A percentile compares a stretch with the other conserved stretches of the same genome.
Conservation (phyloP, 2,329 filamentous ascomycete genomes). For the Zymoseptoria tritici region DNA sequence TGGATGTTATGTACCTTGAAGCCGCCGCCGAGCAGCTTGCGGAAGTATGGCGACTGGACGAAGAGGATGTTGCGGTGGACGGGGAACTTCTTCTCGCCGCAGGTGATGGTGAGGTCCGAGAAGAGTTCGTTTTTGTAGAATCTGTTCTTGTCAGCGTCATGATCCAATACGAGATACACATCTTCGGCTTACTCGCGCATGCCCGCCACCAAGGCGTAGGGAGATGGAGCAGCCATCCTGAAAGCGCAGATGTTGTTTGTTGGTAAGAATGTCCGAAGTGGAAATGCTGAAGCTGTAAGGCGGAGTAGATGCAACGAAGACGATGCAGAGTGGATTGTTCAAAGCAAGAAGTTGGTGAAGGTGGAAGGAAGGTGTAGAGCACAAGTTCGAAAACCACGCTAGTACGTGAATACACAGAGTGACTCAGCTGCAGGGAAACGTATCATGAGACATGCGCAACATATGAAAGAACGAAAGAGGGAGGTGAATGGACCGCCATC, state of each 20-base stretch:
- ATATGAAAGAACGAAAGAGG: neutral
- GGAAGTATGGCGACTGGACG: slow-evolving; percentile 37
- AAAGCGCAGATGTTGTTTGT: neutral
- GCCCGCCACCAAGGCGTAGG: neutral
- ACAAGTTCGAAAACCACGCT: neutral
- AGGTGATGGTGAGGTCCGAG: slow-evolving; percentile 39
- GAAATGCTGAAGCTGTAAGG: neutral
- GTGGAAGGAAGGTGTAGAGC: neutral
- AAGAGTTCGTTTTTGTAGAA: slow-evolving; percentile 19
- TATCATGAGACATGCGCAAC: neutral
- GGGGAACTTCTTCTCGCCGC: slow-evolving; percentile 32
- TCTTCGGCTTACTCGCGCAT: neutral
- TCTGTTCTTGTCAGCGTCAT: neutral
- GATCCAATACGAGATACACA: neutral
- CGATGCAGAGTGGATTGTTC: neutral
- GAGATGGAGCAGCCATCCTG: neutral
- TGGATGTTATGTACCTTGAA: slow-evolving; percentile 13
- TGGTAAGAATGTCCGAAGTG: neutral
- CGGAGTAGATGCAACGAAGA: neutral
- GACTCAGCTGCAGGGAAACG: neutral
- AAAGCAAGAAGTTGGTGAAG: neutral
- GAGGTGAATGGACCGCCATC: neutral
- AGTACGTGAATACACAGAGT: neutral
- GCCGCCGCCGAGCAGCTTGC: slow-evolving; percentile 29
- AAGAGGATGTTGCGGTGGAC: slow-evolving; percentile 37